These are phyloP conservation scores for Quercus lobata DNA, from an alignment of 331 rosid genomes.

Conservation along the genomic window DNA sequence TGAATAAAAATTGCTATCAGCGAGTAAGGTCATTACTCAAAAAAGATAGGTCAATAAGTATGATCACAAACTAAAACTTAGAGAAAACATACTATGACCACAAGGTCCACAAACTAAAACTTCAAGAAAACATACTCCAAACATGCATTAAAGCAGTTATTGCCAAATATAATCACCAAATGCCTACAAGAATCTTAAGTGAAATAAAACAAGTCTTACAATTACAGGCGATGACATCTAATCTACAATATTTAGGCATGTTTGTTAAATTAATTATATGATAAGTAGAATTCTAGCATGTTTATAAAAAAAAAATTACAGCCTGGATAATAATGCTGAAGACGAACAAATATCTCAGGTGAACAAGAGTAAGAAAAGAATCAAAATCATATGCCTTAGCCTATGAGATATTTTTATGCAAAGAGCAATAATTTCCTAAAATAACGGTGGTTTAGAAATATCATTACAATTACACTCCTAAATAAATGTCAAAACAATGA, in stretches of 20 bases:
- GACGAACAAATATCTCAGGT: background rate
- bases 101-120: background rate
- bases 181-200: background rate
- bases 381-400: background rate
- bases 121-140: too few relatives aligned
- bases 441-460: background rate
- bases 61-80: too few relatives aligned
- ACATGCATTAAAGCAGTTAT: background rate
- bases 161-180: background rate
- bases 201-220: background rate
- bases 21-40: background rate
- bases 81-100: too few relatives aligned
- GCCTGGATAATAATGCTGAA: background rate
- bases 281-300: background rate
- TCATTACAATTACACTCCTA: background rate
- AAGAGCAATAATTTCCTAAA: background rate
- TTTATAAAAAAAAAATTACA: background rate
- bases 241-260: background rate
- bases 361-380: background rate
- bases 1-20: background rate
- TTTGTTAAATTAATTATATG: background rate
- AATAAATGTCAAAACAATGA: background rate
- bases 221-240: background rate
- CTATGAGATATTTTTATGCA: background rate
- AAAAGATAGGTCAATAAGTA: background rate